phyloP scores from a whole-genome alignment of 345 rosid species.

The Hibiscus trionum region DNA sequence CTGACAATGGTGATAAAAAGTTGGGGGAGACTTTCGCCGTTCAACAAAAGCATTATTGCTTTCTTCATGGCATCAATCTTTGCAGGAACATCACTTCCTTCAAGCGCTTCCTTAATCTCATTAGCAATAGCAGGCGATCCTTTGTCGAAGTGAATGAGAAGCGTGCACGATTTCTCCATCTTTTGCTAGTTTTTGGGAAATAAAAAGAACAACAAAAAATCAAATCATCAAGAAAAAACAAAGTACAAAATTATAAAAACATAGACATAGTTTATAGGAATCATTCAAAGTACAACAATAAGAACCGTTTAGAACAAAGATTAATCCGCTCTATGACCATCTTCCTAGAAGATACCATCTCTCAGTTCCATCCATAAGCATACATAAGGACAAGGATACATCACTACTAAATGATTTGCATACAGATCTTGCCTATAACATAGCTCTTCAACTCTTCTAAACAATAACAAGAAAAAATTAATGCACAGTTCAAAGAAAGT shows the following conservation, averaged over 20 bases:
- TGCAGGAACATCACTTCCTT: slow-evolving; percentile 56
- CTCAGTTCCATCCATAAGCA: no score
- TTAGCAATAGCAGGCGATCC: slow-evolving; percentile 73
- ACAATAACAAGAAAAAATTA: no score
- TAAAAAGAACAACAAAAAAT: background rate
- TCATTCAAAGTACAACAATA: no score
- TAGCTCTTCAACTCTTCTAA: no score
- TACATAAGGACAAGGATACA: no score
- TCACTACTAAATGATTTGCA: background rate
- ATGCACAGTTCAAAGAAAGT: background rate
- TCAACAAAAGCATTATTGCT: slow-evolving; percentile 80
- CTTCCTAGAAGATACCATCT: no score
- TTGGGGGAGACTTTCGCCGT: slow-evolving; percentile 88
- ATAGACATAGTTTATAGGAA: no score
- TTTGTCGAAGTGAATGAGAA: slow-evolving; percentile 83
- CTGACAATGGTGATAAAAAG: slow-evolving; percentile 89
- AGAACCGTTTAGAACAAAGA: no score
- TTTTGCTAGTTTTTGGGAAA: background rate
- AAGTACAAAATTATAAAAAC: background rate
- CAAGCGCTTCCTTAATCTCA: slow-evolving; percentile 93
- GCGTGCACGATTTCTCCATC: slow-evolving; percentile 86
- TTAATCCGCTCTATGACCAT: no score
- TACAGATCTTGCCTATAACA: background rate
- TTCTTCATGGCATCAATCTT: slow-evolving; percentile 85
- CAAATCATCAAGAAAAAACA: background rate